Base-by-base conservation (phyloP, 1,139 yeast genomes). In the Casaregolazyma lundiana region DNA sequence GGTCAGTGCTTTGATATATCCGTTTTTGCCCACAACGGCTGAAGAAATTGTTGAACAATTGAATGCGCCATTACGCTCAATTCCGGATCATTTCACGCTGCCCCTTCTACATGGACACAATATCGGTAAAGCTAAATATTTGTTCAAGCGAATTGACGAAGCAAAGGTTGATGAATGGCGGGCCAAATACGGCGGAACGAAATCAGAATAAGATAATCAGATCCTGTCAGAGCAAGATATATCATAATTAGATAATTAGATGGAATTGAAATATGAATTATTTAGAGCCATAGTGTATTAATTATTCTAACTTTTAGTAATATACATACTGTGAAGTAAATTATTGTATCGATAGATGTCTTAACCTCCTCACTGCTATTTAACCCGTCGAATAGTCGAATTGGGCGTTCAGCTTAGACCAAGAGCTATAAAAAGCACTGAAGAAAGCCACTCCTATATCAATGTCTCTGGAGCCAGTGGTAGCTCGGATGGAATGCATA, bases 121-220 rank as follows among this genome's bases (percentile, higher is more conserved):
- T 68, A 84, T 92, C 56, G 94, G 90, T 53, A 83, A 86, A 66
- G 94, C 97, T 20, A 87, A 86, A 68, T 89, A 92, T 68, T 75
- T 92, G 70, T 92, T 94, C 75, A 77, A 76, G 61, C 81, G 96
- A 72, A 92, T 94, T 58, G 97, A 92, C 57, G 95, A 87, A 60
- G 80, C 81, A 71, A 84, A 85, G 74, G 75, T 90, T 54, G 94
- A 80, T 9, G 84, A 81, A 63, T 89, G 97, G 96, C 84, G 95
- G 72, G 68, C 72, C 47, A 77, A 78, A 67, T 92, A 83, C 63
- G 96, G 97, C 49, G 97, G 74, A 26, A 26, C 32, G 7, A 26
- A 26, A 15, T 11, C 32, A 11, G 32, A 26, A 6, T 26, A 15
- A 26, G 13, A 11, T 9, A 15, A 11, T 4, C n/a, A n/a, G n/a